Conservation (phyloP, 768 basidiomycete species). For the Scleroderma citrinum region DNA sequence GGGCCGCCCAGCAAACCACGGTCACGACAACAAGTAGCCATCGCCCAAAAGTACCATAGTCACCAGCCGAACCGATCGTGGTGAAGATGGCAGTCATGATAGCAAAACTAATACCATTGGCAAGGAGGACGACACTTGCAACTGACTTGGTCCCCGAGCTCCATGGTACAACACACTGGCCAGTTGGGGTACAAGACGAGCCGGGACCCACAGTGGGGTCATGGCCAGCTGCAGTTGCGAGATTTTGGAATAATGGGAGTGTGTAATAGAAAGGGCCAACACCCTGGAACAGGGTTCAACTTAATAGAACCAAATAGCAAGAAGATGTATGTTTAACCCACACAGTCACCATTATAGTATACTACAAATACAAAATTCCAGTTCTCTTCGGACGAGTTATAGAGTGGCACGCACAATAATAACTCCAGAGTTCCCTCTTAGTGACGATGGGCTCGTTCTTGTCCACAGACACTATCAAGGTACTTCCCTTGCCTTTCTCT, state of each 20-base stretch:
- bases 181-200: constrained; percentile 63
- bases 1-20: constrained; percentile 72
- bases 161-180: constrained; percentile 78
- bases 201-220: constrained; percentile 68
- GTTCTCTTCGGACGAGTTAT: not conserved
- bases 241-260: constrained; percentile 67
- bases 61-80: constrained; percentile 49
- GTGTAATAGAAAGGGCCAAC: constrained; percentile 65
- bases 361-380: constrained; percentile 35
- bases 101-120: constrained; percentile 73
- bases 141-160: constrained; percentile 65
- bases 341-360: constrained; percentile 79
- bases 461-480: constrained; percentile 35
- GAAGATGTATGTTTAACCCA: too few species aligned
- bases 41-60: constrained; percentile 52
- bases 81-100: constrained; percentile 81
- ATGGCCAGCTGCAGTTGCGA: constrained; percentile 67
- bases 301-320: too few species aligned
- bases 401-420: constrained; percentile 50
- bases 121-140: constrained; percentile 68
- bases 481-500: constrained; percentile 8
- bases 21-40: constrained; percentile 74
- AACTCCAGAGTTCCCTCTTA: constrained; percentile 71
- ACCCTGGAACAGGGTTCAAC: too few species aligned
- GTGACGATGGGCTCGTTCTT: constrained; percentile 66